Evolutionary conservation across 768 basidiomycete genomes (phyloP), one percentile per base, ranked within the genome.

Genomic region (Ephemerocybe angulata): DNA sequence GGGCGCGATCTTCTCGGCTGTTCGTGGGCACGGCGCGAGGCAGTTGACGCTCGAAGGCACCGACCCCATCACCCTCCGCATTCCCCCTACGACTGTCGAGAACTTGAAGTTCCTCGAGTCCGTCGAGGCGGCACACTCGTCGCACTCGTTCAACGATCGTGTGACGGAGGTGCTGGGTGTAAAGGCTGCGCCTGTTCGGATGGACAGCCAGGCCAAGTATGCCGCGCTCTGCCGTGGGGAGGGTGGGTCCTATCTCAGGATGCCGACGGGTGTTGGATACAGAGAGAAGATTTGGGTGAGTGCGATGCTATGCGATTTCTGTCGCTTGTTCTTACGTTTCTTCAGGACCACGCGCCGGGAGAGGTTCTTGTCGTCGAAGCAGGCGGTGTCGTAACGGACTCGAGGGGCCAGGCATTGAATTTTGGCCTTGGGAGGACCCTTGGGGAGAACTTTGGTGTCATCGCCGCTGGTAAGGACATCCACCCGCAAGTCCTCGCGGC

Each of bases 151-250:
- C 69, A 93, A 88, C 64, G 82, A 83, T 30, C 78, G 77, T 21
- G 87, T 98, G 31, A 84, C 89, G 0, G 63, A 78, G 29, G 61
- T 86, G 4, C 74, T 98, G 24, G 79, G 79, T 1, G 79, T 97
- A 52, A 83, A 84, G 17, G 73, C 80, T 1, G 66, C 79, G 0
- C 85, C 90, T 8, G 76, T 85, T 15, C 78, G 92, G 19, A 97
- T 98, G 94, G 96, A 98, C 67, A 91, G 88, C 66, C 95, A 98
- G 69, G 93, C 94, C 1, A 99, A 98, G 72, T 98, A 98, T 61
- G 84, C 87, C 28, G 85, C 86, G 63, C 81, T 98, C 13, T 84
- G 86, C 4, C 75, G 95, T 38, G 93, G 95, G 0, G 89, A 96
- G 53, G 94, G 93, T 1, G 86, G 85, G 1, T 81, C 83, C 31